Percentiles rank a stretch among this genome's conserved stretches.
phyloP scores from a whole-genome alignment of 2,329 filamentous ascomycete species.

The Lecanosticta acicola region DNA sequence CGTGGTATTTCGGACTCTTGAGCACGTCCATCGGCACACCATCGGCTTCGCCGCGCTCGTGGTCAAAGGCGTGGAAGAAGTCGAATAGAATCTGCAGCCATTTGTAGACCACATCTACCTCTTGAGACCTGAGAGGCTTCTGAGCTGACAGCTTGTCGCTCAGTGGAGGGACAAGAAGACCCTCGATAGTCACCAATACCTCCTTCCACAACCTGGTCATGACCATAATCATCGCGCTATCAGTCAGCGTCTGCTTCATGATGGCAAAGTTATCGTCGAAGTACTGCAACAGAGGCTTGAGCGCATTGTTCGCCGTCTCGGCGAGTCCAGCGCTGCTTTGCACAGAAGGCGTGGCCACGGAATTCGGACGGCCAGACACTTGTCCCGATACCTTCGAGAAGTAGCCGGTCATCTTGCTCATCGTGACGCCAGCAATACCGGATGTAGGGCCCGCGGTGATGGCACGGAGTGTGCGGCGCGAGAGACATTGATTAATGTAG shows the following conservation, averaged over 20 bases:
- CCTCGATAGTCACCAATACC: conserved; percentile 84
- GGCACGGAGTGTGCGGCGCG: conserved; percentile 68
- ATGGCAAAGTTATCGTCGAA: conserved; percentile 99
- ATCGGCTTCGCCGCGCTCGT: conserved; percentile 72
- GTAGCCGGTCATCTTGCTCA: conserved; percentile 61
- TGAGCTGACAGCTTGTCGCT: conserved; percentile 92
- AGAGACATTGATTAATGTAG: conserved; percentile 87
- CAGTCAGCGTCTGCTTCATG: conserved; percentile 94
- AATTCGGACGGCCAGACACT: conserved; percentile 34
- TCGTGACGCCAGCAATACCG: conserved; percentile 54
- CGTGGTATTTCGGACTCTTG: conserved; percentile 97
- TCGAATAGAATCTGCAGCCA: conserved; percentile 87
- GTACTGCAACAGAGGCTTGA: conserved; percentile 83
- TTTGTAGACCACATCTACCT: conserved; percentile 89
- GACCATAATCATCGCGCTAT: conserved; percentile 94
- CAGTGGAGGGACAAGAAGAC: conserved; percentile 81
- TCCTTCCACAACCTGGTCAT: conserved; percentile 99
- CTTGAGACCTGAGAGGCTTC: conserved; percentile 73
- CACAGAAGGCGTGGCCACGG: conserved; percentile 15
- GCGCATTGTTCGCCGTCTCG: conserved; percentile 70
- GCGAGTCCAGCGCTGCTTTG: conserved; percentile 43
- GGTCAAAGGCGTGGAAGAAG: conserved; percentile 92
- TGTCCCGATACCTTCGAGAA: conserved; percentile 39
- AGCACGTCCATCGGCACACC: conserved; percentile 87
- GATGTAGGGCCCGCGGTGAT: conserved; percentile 52